Conservation (phyloP, 2,329 filamentous ascomycete species). For the Pleurostoma richardsiae region DNA sequence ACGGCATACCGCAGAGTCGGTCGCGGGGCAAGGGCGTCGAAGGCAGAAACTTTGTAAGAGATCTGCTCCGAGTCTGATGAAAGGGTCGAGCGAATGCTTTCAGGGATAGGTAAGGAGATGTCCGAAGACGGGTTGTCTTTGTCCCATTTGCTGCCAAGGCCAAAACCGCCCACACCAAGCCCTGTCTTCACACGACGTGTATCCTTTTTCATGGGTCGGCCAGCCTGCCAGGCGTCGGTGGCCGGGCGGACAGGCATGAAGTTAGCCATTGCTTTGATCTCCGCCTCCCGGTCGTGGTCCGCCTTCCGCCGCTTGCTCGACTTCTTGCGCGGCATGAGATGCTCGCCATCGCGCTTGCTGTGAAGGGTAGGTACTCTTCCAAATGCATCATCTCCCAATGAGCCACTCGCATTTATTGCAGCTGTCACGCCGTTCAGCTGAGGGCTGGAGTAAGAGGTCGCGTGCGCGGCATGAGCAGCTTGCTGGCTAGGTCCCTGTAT, state of each 20-base stretch:
- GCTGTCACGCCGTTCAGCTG: too few species aligned
- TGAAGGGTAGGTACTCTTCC: slow-evolving; percentile 48
- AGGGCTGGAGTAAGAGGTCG: slow-evolving; percentile 6
- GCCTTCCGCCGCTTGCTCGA: slow-evolving; percentile 73
- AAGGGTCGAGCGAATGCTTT: slow-evolving; percentile 71
- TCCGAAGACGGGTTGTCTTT: slow-evolving; percentile 61
- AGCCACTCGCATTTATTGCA: too few species aligned
- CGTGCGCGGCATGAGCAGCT: slow-evolving; percentile 8
- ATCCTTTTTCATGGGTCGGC: slow-evolving; percentile 56
- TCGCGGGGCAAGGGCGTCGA: slow-evolving; percentile 78
- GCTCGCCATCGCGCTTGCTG: slow-evolving; percentile 56
- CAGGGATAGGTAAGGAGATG: slow-evolving; percentile 67
- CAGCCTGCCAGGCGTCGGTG: slow-evolving; percentile 52
- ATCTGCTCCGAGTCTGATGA: slow-evolving; percentile 70
- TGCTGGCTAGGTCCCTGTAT: slow-evolving; percentile 13
- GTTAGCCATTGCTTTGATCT: slow-evolving; percentile 80
- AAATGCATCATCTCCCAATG: slow-evolving; percentile 18
- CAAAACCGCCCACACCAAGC: slow-evolving; percentile 31
- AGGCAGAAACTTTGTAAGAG: slow-evolving; percentile 73
- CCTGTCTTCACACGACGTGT: slow-evolving; percentile 60
- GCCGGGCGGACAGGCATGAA: slow-evolving; percentile 61
- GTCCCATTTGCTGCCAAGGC: slow-evolving; percentile 23
- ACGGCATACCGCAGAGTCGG: slow-evolving; percentile 75
- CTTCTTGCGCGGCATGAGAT: slow-evolving; percentile 58
- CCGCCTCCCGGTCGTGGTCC: slow-evolving; percentile 75